Base-by-base conservation (phyloP, 169 alveolate species). In the Plasmodium reichenowi region DNA sequence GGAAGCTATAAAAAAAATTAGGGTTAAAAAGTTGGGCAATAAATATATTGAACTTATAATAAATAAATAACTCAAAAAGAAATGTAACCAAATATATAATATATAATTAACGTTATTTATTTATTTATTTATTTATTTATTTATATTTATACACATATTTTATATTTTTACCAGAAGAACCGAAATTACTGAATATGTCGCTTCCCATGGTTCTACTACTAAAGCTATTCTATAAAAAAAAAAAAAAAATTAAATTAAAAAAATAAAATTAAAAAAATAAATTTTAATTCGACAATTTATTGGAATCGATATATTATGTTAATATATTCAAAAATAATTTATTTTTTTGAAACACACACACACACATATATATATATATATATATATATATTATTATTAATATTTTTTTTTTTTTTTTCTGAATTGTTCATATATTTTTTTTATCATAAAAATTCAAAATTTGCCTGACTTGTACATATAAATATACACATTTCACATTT, bases 151-250 rank as follows among this genome's bases (percentile, higher is more conserved):
- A 38, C 9, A 38, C 47, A 38, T 5, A 38, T 38, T 38, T 38
- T 38, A 38, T 38, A 38, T 38, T 38, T 38, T 54, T 72, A 72
- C 85, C 54, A 2, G 56, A 9, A 5, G 83, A 52, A 26, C 56
- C 85, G 20, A 72, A 72, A 56, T 72, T 72, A 13, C 59, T 54
- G 29, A 72, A 72, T 6, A 72, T 72, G 68, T 54, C 50, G 9
- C 54, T 29, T 72, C 68, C 56, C 85, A 72, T 72, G 15, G 85
- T 72, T 59, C 54, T 72, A 10, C 52, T 24, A n/a, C 54, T 50
- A 72, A 72, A 52, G 26, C 26, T 52, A 26, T 32, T 72, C 85
- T 72, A 54, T 22, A 5, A 56, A 50, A 15, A 48, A 38, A 70
- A 70, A 70, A 70, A 1, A 72, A 72, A 72, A 52, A 54, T 22